Conservation (phyloP, 2,329 filamentous ascomycete species). For the Penicillium sp. region DNA sequence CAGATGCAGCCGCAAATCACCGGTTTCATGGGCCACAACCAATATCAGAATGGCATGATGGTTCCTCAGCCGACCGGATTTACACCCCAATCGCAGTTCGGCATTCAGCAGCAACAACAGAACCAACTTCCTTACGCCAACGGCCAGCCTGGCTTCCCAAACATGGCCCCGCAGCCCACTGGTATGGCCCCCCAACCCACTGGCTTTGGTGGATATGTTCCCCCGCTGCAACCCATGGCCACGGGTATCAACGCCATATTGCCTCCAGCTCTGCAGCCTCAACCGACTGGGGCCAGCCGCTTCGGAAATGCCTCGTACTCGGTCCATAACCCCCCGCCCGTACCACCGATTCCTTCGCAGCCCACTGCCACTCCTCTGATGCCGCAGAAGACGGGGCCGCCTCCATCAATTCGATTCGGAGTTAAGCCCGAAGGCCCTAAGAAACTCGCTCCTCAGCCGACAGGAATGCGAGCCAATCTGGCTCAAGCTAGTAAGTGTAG, state of each 20-base stretch:
- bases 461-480: conserved; percentile 83
- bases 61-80: conserved; percentile 46
- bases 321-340: conserved; percentile 47
- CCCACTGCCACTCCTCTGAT: conserved; percentile 58
- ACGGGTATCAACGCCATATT: conserved; percentile 49
- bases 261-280: conserved; percentile 47
- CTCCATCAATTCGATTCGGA: conserved; percentile 85
- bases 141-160: conserved; percentile 32
- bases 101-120: conserved; percentile 40
- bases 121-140: conserved; percentile 17
- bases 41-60: conserved; percentile 38
- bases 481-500: conserved; percentile 84
- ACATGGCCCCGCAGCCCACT: conserved; percentile 18
- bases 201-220: conserved; percentile 45
- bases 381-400: conserved; percentile 76
- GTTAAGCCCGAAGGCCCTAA: conserved; percentile 63
- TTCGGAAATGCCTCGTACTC: conserved; percentile 42
- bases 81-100: conserved; percentile 42
- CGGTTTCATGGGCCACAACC: conserved; percentile 47
- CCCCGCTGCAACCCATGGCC: conserved; percentile 46
- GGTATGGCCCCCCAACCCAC: conserved; percentile 46
- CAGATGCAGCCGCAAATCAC: conserved; percentile 60
- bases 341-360: conserved; percentile 54
- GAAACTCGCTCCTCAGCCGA: conserved; percentile 77
- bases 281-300: conserved; percentile 46